phyloP scores from a whole-genome alignment of 176 grass and related monocot genomes.

The Oropetium thomaeum region DNA sequence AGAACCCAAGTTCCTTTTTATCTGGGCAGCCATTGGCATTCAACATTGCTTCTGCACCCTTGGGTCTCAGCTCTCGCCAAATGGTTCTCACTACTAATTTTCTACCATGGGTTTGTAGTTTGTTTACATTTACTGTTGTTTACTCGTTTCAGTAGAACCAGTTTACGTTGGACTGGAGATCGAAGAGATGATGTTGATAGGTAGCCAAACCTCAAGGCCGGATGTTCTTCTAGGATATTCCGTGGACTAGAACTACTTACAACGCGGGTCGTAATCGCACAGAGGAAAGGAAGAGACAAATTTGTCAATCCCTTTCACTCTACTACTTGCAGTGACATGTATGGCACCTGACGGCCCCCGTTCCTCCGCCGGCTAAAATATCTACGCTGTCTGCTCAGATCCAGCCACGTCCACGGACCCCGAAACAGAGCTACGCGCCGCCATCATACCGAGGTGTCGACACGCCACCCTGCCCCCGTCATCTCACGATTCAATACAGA shows the following conservation, averaged over 20 bases:
- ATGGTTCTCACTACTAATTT: background rate
- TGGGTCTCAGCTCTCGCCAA: background rate
- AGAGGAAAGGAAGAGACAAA: conserved; percentile 9
- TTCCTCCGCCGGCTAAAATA: background rate
- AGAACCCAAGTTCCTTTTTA: background rate
- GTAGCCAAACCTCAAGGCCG: background rate
- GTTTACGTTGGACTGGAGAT: background rate
- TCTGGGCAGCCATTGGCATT: background rate
- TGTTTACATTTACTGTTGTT: background rate
- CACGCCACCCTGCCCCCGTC: conserved; percentile 22
- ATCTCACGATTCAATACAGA: conserved; percentile 15
- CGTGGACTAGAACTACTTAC: background rate
- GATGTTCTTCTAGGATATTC: no score
- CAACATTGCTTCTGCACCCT: background rate
- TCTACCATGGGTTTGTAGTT: background rate
- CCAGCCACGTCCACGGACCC: conserved; percentile 21
- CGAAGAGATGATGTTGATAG: background rate
- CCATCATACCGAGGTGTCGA: conserved; percentile 1
- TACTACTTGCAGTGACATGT: background rate
- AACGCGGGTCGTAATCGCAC: background rate
- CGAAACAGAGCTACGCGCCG: conserved; percentile 1
- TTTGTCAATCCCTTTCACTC: background rate
- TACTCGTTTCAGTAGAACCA: background rate
- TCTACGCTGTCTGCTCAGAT: conserved; percentile 12
- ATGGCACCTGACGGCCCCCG: background rate